Conservation (phyloP, 2,329 filamentous ascomycete genomes). For the Claviceps citrina region DNA sequence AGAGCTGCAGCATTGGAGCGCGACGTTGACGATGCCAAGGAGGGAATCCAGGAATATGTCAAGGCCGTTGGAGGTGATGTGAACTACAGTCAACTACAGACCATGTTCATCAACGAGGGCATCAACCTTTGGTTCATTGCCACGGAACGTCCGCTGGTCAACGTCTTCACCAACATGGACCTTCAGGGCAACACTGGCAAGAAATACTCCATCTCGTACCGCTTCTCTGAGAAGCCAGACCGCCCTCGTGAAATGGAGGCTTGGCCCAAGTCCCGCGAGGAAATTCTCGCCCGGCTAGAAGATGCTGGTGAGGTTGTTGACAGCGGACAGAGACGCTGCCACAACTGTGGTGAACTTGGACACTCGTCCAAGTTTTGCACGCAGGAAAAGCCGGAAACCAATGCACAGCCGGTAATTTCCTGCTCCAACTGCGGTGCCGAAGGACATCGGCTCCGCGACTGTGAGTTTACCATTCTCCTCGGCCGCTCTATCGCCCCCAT, state of each 20-base stretch:
- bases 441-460: conserved; percentile 56
- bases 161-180: conserved; percentile 54
- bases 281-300: conserved; percentile 48
- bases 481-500: background rate
- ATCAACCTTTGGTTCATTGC: conserved; percentile 48
- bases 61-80: conserved; percentile 39
- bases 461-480: conserved; percentile 26
- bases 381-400: conserved; percentile 37
- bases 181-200: conserved; percentile 52
- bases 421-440: conserved; percentile 50
- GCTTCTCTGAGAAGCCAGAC: conserved; percentile 40
- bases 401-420: conserved; percentile 30
- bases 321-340: conserved; percentile 42
- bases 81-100: conserved; percentile 46
- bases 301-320: conserved; percentile 51
- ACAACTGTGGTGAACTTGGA: conserved; percentile 48
- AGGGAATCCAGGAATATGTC: conserved; percentile 42
- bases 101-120: conserved; percentile 36
- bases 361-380: conserved; percentile 46
- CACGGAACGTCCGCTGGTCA: conserved; percentile 38
- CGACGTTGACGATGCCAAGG: conserved; percentile 49
- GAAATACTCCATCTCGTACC: conserved; percentile 48
- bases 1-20: conserved; percentile 32
- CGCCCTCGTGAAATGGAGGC: conserved; percentile 41
- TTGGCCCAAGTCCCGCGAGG: conserved; percentile 43